These are phyloP conservation scores for Calophaca sinica DNA, from an alignment of 306 rosid species.

Conservation along the genomic window DNA sequence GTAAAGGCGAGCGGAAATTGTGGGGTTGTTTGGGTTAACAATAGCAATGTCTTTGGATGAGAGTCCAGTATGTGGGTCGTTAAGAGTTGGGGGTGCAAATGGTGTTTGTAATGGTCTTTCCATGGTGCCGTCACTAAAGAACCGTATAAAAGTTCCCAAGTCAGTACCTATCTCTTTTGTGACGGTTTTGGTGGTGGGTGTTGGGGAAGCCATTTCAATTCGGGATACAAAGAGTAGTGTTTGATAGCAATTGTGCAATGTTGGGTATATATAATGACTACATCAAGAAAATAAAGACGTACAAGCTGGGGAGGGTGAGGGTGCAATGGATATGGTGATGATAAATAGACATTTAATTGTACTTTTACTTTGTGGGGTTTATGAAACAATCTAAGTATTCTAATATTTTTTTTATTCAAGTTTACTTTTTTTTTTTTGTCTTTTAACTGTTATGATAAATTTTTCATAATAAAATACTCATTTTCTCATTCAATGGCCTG, in stretches of 20 bases:
- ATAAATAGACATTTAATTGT: too few species aligned
- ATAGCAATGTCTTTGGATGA: conserved; percentile 63
- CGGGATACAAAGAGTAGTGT: background rate
- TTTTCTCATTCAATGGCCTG: too few species aligned
- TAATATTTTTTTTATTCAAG: too few species aligned
- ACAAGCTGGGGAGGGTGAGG: too few species aligned
- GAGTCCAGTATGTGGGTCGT: conserved; percentile 49
- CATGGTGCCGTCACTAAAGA: conserved; percentile 1
- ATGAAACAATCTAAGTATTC: too few species aligned
- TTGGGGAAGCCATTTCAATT: conserved; percentile 7
- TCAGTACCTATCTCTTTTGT: background rate
- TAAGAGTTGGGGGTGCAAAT: conserved; percentile 37
- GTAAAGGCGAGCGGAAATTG: conserved; percentile 54
- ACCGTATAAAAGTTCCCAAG: background rate
- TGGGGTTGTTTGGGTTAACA: conserved; percentile 34
- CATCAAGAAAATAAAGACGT: too few species aligned
- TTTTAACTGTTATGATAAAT: too few species aligned
- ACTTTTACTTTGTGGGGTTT: too few species aligned
- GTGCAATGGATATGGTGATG: too few species aligned
- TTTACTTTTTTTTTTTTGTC: too few species aligned
- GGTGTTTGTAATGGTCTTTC: conserved; percentile 36
- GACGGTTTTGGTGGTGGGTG: conserved; percentile 3
- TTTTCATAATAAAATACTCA: too few species aligned
- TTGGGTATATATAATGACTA: too few species aligned
- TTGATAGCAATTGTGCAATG: background rate